A percentile compares a stretch with the other conserved stretches of the same genome.
These are phyloP conservation scores for Eimeria necatrix DNA, from an alignment of 169 alveolate genomes.

Conservation along the genomic window DNA sequence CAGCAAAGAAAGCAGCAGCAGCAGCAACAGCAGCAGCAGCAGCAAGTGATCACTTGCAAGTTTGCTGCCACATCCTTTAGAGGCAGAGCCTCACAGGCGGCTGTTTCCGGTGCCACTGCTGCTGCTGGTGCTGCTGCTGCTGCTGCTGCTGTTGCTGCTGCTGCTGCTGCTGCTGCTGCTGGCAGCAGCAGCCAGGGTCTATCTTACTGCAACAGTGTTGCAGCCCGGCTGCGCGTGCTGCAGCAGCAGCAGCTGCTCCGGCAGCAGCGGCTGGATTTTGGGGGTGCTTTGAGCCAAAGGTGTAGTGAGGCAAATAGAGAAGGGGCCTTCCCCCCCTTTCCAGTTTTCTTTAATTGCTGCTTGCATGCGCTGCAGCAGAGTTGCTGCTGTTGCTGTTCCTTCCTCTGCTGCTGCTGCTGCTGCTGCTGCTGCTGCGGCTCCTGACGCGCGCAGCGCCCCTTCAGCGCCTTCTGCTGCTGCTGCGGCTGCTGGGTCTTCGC, in stretches of 20 bases:
- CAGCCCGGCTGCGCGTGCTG: conserved; percentile 10
- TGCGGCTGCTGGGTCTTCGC: conserved; percentile 45
- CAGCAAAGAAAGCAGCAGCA: conserved; percentile 29
- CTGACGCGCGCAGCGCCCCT: background rate
- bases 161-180: conserved; percentile 47
- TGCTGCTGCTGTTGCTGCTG: conserved; percentile 25
- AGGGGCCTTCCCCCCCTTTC: background rate
- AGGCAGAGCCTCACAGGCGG: background rate
- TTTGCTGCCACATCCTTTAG: background rate
- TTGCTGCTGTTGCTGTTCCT: conserved; percentile 23
- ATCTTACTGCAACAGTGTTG: conserved; percentile 2
- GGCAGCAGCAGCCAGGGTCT: background rate
- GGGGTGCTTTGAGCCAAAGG: background rate
- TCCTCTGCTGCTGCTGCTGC: conserved; percentile 25
- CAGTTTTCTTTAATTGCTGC: conserved; percentile 28
- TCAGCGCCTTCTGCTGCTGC: conserved; percentile 17
- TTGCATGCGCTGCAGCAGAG: conserved; percentile 1
- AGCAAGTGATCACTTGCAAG: background rate
- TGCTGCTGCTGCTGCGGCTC: conserved; percentile 24
- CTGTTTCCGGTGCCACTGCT: background rate
- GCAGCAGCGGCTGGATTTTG: background rate
- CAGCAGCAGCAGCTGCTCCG: conserved; percentile 68
- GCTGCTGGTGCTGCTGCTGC: conserved; percentile 21
- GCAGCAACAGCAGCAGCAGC: conserved; percentile 21
- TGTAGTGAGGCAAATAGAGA: background rate